Evolutionary conservation across 192 early-diverging fungal genomes (phyloP).

Genomic region (Funneliformis geosporum): DNA sequence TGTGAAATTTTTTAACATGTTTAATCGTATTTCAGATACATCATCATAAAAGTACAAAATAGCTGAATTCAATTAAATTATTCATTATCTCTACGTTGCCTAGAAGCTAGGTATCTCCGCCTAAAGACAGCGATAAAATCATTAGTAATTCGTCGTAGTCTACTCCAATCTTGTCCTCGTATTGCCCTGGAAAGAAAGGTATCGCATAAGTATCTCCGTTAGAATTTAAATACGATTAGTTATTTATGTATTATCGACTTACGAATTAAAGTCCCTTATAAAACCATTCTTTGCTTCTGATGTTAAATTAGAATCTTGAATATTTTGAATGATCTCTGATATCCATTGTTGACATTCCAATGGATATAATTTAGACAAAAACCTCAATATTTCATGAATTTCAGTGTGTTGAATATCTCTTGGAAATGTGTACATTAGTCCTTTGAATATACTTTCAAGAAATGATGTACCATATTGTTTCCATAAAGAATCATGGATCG

Average conservation of each 20-base stretch:
- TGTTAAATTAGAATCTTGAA: constrained; percentile 49
- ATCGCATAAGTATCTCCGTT: no score
- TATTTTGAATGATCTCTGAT: constrained; percentile 42
- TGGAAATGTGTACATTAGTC: constrained; percentile 56
- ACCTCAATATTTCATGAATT: constrained; percentile 53
- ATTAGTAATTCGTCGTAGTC: constrained; percentile 51
- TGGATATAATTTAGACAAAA: constrained; percentile 49
- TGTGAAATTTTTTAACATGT: background rate
- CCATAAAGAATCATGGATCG: constrained; percentile 46
- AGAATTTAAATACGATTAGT: background rate
- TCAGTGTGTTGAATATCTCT: constrained; percentile 54
- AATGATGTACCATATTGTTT: constrained; percentile 44
- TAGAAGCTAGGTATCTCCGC: constrained; percentile 47
- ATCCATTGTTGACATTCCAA: constrained; percentile 54
- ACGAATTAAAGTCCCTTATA: constrained; percentile 54
- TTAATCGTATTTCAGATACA: no score
- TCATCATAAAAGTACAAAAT: background rate
- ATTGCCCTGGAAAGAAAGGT: constrained; percentile 38
- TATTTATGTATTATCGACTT: constrained; percentile 37
- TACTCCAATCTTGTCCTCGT: constrained; percentile 52
- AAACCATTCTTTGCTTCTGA: constrained; percentile 53
- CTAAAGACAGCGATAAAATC: constrained; percentile 62
- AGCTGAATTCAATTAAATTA: background rate
- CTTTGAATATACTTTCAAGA: constrained; percentile 51
- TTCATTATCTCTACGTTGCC: constrained; percentile 27